Evolutionary conservation across 352 stramenopile species (phyloP).

Genomic region (Pythium guiyangense): DNA sequence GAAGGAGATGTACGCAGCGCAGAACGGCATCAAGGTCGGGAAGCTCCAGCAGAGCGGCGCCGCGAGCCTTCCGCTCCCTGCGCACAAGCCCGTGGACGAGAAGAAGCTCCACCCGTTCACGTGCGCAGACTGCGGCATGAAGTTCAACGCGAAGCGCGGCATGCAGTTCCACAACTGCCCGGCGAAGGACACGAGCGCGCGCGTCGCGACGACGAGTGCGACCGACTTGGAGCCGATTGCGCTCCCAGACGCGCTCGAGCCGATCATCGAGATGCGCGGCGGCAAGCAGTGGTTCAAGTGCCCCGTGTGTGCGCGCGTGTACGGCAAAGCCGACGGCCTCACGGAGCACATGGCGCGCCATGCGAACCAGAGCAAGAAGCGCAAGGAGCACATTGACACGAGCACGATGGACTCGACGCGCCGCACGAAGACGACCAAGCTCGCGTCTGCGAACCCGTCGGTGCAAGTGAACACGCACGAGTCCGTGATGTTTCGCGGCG

Average conservation of each 20-base stretch:
- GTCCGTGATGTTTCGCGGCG: conserved; percentile 77
- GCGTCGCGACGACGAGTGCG: conserved; percentile 18
- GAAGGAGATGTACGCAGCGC: conserved; percentile 84
- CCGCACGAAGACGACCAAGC: conserved; percentile 69
- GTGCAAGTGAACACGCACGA: conserved; percentile 88
- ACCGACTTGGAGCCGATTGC: conserved; percentile 60
- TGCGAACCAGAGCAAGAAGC: conserved; percentile 84
- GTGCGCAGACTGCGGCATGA: conserved; percentile 77
- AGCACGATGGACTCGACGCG: conserved; percentile 77
- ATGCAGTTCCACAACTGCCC: conserved; percentile 87
- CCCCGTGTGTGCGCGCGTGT: conserved; percentile 71
- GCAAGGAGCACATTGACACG: conserved; percentile 82
- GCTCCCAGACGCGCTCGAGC: conserved; percentile 50
- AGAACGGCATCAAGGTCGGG: conserved; percentile 71
- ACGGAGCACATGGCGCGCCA: conserved; percentile 79
- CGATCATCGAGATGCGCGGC: conserved; percentile 73
- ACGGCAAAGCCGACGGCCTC: conserved; percentile 69
- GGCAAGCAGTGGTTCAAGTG: conserved; percentile 87
- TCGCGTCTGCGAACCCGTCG: conserved; percentile 81
- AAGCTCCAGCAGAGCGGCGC: conserved; percentile 47
- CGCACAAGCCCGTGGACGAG: conserved; percentile 83
- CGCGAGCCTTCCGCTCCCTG: conserved; percentile 34
- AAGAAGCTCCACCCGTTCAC: conserved; percentile 86
- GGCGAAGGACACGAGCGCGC: conserved; percentile 34
- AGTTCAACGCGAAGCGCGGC: conserved; percentile 79